phyloP scores from a whole-genome alignment of 768 basidiomycete species.

The Collybia sp. region DNA sequence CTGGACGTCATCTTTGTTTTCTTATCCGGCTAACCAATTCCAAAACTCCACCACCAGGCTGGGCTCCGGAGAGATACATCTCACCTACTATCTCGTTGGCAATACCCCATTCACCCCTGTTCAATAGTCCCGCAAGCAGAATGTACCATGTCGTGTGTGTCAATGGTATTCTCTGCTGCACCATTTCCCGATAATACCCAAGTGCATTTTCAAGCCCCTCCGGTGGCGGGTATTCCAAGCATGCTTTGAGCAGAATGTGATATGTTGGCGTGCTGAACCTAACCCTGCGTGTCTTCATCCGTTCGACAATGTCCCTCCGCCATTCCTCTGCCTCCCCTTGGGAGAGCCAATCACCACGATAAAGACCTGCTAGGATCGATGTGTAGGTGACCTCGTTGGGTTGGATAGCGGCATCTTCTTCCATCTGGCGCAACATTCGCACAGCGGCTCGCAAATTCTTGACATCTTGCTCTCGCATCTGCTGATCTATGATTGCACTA shows the following conservation, averaged over 20 bases:
- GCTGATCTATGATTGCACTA: constrained; percentile 74
- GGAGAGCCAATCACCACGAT: constrained; percentile 52
- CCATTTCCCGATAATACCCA: constrained; percentile 60
- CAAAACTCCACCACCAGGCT: constrained; percentile 38
- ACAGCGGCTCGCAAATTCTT: constrained; percentile 58
- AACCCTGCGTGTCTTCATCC: constrained; percentile 56
- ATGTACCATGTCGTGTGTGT: constrained; percentile 75
- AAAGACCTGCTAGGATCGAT: constrained; percentile 66
- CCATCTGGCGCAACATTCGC: constrained; percentile 74
- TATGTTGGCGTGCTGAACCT: constrained; percentile 61
- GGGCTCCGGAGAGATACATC: constrained; percentile 45
- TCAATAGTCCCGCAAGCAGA: constrained; percentile 59
- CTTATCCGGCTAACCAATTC: constrained; percentile 48
- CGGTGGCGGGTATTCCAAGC: constrained; percentile 45
- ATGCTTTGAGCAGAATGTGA: constrained; percentile 71
- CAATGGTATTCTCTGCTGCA: constrained; percentile 36
- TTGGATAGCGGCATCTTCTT: constrained; percentile 38
- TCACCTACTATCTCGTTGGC: constrained; percentile 59
- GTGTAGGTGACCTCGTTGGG: constrained; percentile 88
- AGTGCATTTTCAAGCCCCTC: constrained; percentile 53
- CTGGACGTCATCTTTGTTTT: constrained; percentile 14
- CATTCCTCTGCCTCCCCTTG: constrained; percentile 38
- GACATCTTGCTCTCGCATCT: constrained; percentile 53
- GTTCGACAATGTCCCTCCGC: constrained; percentile 42
- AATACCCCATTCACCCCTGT: constrained; percentile 52